These are phyloP conservation scores for Ophiocordyceps camponoti-rufipedis DNA, from an alignment of 2,329 filamentous ascomycete species.

Conservation along the genomic window DNA sequence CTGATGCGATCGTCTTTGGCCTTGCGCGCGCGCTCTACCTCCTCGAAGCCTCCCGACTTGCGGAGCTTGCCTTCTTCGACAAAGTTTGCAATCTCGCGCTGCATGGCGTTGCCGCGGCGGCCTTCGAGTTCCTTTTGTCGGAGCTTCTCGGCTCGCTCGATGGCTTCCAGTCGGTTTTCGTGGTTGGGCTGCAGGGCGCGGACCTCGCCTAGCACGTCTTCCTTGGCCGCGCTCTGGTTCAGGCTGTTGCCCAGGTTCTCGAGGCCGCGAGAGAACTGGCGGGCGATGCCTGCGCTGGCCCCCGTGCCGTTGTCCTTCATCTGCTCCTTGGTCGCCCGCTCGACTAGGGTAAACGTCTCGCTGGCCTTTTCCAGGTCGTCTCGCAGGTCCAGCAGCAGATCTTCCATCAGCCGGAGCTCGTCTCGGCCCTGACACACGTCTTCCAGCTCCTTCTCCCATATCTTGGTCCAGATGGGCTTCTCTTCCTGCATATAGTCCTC, in stretches of 20 bases:
- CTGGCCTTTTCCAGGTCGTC: constrained; percentile 91
- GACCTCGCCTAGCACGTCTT: constrained; percentile 82
- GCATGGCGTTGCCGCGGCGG: constrained; percentile 57
- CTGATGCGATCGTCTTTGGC: constrained; percentile 76
- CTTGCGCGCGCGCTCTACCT: constrained; percentile 70
- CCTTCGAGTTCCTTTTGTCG: constrained; percentile 75
- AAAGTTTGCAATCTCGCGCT: constrained; percentile 69
- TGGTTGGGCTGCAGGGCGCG: constrained; percentile 88
- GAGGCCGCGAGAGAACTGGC: constrained; percentile 37
- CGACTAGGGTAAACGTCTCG: constrained; percentile 85
- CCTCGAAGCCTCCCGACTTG: constrained; percentile 89
- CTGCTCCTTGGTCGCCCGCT: constrained; percentile 97
- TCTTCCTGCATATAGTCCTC: constrained; percentile 81
- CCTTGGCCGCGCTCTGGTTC: constrained; percentile 72
- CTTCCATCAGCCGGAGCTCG: constrained; percentile 89
- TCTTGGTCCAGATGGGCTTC: constrained; percentile 96
- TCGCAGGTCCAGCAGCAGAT: constrained; percentile 76
- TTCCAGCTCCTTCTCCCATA: constrained; percentile 96
- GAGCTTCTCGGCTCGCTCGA: constrained; percentile 88
- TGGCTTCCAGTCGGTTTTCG: constrained; percentile 80
- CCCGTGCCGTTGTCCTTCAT: constrained; percentile 53
- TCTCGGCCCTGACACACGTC: constrained; percentile 92
- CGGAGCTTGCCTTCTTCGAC: constrained; percentile 84
- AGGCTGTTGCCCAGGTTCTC: constrained; percentile 30
- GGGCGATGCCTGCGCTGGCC: constrained; percentile 29